Base-by-base conservation (phyloP, 2,329 filamentous ascomycete genomes). In the Xylariaceae sp. region DNA sequence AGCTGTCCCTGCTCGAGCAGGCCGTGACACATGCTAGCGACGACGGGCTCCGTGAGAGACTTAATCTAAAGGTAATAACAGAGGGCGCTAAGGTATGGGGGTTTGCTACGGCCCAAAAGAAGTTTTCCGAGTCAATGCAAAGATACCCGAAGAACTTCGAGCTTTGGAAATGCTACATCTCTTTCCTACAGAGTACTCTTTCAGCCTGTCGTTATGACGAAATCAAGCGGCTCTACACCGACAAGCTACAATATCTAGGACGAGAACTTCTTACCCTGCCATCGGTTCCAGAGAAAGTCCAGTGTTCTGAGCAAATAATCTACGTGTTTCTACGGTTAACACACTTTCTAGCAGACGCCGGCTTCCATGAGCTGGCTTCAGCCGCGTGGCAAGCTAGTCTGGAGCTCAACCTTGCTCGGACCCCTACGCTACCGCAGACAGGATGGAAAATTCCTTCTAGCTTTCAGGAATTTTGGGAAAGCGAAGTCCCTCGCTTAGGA, bases 391-490 rank as follows among this genome's bases (percentile, higher is more conserved):
- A 97, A 71, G 88, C 84, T 4, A 64, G 88, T 1, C 71, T 96
- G 0, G 92, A 96, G 65, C 75, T 87, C 50, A 83, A 81, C 19
- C 80, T 90, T 56, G 83, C 83, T 46, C 75, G 76, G 2, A 84
- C 87, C 2, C 50, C 63, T 3, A 53, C 66, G 4, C 49, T 72
- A 2, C 52, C 64, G n/a, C 46, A 64, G 41, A 60, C 63, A 8
- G 61, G 59, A n/a, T 46, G 61, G 7, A 60, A 62, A 4, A 48
- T 76, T 8, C 66, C 70, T 2, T 65, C 67, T 52, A 57, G 59
- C 0, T 88, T 96, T 58, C 74, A 80, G 47, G 78, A 85, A 2
- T 96, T 94, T 60, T 97, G 94, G 94, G 90, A 96, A 56, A 88
- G 84, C 54, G 92, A 96, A 66, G 78, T 83, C 0, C 76, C 87